These are phyloP conservation scores for Alternaria infectoria DNA, from an alignment of 2,329 filamentous ascomycete species.

Conservation along the genomic window DNA sequence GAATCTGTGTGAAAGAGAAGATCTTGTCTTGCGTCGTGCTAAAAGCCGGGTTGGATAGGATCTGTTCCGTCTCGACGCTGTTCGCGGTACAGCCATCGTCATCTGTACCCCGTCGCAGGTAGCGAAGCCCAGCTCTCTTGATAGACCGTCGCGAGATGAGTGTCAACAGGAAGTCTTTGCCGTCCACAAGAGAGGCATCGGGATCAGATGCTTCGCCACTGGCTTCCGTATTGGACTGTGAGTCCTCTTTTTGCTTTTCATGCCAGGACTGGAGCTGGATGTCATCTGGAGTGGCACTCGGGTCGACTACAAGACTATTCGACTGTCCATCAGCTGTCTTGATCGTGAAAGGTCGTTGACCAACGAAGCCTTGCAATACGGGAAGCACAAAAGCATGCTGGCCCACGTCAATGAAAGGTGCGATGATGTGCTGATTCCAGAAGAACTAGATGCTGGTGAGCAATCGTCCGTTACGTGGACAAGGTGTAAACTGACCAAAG, in stretches of 20 bases:
- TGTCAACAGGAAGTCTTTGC: slow-evolving; percentile 74
- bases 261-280: slow-evolving; percentile 43
- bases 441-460: slow-evolving; percentile 66
- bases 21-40: slow-evolving; percentile 63
- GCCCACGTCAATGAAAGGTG: slow-evolving; percentile 75
- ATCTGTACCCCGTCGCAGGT: slow-evolving; percentile 87
- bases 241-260: slow-evolving; percentile 37
- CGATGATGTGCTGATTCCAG: slow-evolving; percentile 82
- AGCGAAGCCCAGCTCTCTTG: slow-evolving; percentile 85
- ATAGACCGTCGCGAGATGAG: slow-evolving; percentile 88
- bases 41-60: slow-evolving; percentile 77
- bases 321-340: slow-evolving; percentile 55
- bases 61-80: slow-evolving; percentile 92
- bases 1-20: slow-evolving; percentile 84
- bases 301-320: slow-evolving; percentile 43
- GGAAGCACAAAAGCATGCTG: slow-evolving; percentile 77
- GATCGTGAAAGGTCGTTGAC: slow-evolving; percentile 80
- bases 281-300: slow-evolving; percentile 42
- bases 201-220: slow-evolving; percentile 32
- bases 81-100: slow-evolving; percentile 90
- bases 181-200: slow-evolving; percentile 38
- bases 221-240: slow-evolving; percentile 21
- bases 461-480: not conserved
- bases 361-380: slow-evolving; percentile 92
- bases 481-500: slow-evolving; percentile 56